Evolutionary conservation across 352 stramenopile species (phyloP), one percentile per base, ranked within the genome.

Genomic region (Phytopythium oedochilum): DNA sequence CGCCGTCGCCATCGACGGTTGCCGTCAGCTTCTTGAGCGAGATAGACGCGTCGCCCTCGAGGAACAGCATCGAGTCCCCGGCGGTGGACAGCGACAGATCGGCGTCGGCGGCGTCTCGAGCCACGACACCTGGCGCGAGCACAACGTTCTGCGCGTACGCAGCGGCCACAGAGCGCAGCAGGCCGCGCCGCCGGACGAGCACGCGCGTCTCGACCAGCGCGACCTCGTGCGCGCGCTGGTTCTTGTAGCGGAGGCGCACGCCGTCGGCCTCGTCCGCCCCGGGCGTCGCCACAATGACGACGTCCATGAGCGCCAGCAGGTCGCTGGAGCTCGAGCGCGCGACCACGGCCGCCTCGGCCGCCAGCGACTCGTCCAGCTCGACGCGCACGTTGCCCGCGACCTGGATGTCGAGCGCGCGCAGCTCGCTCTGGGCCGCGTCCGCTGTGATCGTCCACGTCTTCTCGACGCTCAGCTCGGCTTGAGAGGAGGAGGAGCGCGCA

Each of bases 111-210:
- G 5, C 44, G 6, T 51, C 44, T 17, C n/a, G 25, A 25, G n/a
- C 28, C 44, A 51, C 25, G 22, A 51, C 44, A 14, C n/a, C 28
- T 4, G 44, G 25, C 8, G 14, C 14, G 25, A 51, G 44, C 25
- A 39, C 44, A 5, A 51, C 44, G 44, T 51, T 51, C 44, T 51
- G 44, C 17, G 44, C 44, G 44, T 36, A 51, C 28, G 26, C 25
- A 7, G 44, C 44, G 28, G 14, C 26, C 12, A 51, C 44, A 15
- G 44, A 25, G 28, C 15, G 11, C 11, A 51, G 15, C 14, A 51
- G 28, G n/a, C 26, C 38, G 25, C 25, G 14, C 28, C 17, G 44
- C 9, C 44, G 2, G 44, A 51, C 44, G n/a, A 51, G 5, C 15
- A 39, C 28, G 9, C 25, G 15, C 25, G 44, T 36, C 25, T 51